Base-by-base conservation (phyloP, 768 basidiomycete species). In the Amanita muscaria region DNA sequence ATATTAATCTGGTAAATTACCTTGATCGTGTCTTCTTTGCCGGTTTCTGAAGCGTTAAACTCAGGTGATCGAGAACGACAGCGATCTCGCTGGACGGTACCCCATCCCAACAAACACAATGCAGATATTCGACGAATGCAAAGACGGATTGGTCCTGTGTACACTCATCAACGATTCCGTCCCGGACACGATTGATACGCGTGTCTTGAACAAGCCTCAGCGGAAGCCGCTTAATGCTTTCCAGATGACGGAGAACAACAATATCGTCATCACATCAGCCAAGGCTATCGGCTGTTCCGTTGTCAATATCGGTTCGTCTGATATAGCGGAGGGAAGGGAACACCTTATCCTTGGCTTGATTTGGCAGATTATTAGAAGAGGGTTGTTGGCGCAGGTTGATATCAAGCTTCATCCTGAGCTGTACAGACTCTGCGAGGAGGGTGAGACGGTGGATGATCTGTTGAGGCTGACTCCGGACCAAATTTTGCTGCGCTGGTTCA, bases 121-220 rank as follows among this genome's bases (percentile, higher is more conserved):
- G 93, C 96, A 99, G 54, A 74, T 99, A 51, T 98, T 98, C 57
- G 96, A 98, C 59, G 96, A 98, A 63, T 88, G 84, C 64, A 79
- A 84, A 57, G 94, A 99, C 57, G 96, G 94, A 51, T 71, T 99
- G 58, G 81, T 99, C 55, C 84, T 99, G 23, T 96, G 88, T 66
- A 98, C 97, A 74, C 83, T 98, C 52, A 91, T 98, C 74, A 94
- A 99, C 64, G 94, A 99, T 67, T 94, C 96, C 34, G 96, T 99
- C 3, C 94, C 96, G 9, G 94, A 98, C 64, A 99, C 96, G 5
- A 99, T 99, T 67, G 94, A 98, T 66, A 87, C 80, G 49, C 94
- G 96, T 73, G 96, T 99, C 5, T 73, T 99, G 54, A 98, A 99
- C 73, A 94, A 86, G 62, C 79, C 92, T 0, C 73, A 73, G 3